Base-by-base conservation (phyloP, 2,329 filamentous ascomycete species). In the Penicillium sp. region DNA sequence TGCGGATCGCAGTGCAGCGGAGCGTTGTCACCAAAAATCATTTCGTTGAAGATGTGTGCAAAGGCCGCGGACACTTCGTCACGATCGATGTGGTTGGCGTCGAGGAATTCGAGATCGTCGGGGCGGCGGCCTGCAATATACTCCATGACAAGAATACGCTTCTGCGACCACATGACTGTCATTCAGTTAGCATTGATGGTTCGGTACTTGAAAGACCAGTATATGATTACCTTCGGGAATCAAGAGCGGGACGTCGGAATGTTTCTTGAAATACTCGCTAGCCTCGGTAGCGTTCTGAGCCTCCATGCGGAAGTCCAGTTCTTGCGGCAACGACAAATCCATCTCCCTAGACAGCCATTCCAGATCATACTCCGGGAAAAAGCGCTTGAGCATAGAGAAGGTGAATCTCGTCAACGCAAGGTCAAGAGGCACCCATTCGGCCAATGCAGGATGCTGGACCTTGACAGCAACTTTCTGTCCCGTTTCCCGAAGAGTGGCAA, bases 1-100 rank as follows among this genome's bases (percentile, higher is more conserved):
- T 98, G 93, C 0, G 93, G 93, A 61, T 98, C 93, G 68, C 93
- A 98, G 70, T 98, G 93, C 26, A 98, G 72, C 0, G 93, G 89
- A 0, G 91, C 91, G 43, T 84, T 78, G 36, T 83, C 79, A 33
- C 91, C 90, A 53, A 98, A 98, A 53, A 98, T 96, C 93, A 98
- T 98, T 64, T 97, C 90, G 72, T 98, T 98, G 77, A 98, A 98
- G 43, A 98, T 88, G 43, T 84, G 82, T 0, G 93, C 85, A 3
- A 98, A 74, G 0, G 89, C 86, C 1, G 91, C 90, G 0, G 90
- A 94, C 4, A 98, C 93, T 66, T 97, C 91, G 60, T 97, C 93
- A 14, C 93, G 82, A 65, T 94, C 88, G 60, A 98, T 98, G 42
- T 80, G 78, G 62, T 94, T 86, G 5, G 76, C 72, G 64, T 97